Evolutionary conservation across 139 green algal genomes (phyloP).

Genomic region (Monoraphidium neglectum): DNA sequence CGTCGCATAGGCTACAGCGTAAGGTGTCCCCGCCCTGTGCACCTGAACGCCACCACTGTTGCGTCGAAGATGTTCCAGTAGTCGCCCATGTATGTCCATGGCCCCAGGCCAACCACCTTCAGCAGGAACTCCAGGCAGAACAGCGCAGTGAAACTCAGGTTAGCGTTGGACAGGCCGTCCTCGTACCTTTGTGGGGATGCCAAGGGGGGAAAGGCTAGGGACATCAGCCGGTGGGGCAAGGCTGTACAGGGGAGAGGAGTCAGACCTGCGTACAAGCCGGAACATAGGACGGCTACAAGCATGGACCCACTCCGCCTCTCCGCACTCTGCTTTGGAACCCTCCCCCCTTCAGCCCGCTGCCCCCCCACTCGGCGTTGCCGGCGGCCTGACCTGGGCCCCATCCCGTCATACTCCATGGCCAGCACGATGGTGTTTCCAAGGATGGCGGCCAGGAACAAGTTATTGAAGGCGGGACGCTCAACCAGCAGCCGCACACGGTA

Average conservation of each 20-base stretch:
- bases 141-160: constrained; percentile 64
- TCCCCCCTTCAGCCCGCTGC: too few relatives aligned
- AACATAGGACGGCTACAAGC: too few relatives aligned
- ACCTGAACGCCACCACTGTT: constrained; percentile 56
- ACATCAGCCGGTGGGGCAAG: constrained; percentile 7
- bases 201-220: too few relatives aligned
- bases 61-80: constrained; percentile 80
- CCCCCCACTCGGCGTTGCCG: too few relatives aligned
- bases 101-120: constrained; percentile 69
- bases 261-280: too few relatives aligned
- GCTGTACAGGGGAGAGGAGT: neutral
- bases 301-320: too few relatives aligned
- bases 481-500: constrained; percentile 52
- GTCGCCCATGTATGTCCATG: constrained; percentile 62
- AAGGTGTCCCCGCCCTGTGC: neutral
- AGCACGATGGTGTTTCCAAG: constrained; percentile 76
- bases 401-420: constrained; percentile 71
- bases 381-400: constrained; percentile 36
- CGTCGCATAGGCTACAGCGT: too few relatives aligned
- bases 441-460: constrained; percentile 67
- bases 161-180: constrained; percentile 38
- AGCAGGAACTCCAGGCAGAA: constrained; percentile 68
- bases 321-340: too few relatives aligned
- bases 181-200: constrained; percentile 6
- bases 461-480: constrained; percentile 42